These are phyloP conservation scores for Leptoxyphium fumago DNA, from an alignment of 2,329 filamentous ascomycete species.

Conservation along the genomic window DNA sequence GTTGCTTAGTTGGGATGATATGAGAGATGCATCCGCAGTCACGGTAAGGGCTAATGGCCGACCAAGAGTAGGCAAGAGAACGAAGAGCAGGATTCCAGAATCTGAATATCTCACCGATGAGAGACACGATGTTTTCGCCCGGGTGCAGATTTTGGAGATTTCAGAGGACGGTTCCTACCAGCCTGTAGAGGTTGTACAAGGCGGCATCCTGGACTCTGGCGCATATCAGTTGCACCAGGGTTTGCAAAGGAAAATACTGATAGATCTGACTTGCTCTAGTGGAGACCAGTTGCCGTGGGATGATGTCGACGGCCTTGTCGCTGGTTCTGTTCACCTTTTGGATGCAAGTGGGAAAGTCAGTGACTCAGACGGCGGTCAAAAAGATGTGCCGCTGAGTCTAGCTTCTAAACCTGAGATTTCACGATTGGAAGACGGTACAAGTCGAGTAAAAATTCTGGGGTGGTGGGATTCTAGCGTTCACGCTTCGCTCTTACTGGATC, in stretches of 20 bases:
- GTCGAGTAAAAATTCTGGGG: constrained; percentile 69
- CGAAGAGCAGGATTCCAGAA: constrained; percentile 63
- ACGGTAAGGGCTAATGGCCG: neutral
- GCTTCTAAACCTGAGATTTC: constrained; percentile 65
- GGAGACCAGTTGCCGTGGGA: constrained; percentile 82
- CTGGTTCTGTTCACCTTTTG: constrained; percentile 68
- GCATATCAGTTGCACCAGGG: constrained; percentile 94
- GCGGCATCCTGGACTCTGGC: constrained; percentile 67
- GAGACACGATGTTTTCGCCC: constrained; percentile 79
- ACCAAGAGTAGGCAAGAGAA: constrained; percentile 9
- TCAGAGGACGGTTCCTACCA: constrained; percentile 82
- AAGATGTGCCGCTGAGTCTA: constrained; percentile 64
- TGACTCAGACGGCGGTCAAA: constrained; percentile 50
- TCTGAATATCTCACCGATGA: constrained; percentile 89
- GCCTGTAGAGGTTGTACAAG: constrained; percentile 84
- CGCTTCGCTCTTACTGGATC: constrained; percentile 80
- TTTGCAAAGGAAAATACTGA: constrained; percentile 70
- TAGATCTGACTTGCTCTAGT: constrained; percentile 83
- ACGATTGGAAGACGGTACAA: constrained; percentile 79
- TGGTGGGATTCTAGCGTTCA: constrained; percentile 97
- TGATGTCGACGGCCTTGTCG: constrained; percentile 59
- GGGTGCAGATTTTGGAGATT: constrained; percentile 80
- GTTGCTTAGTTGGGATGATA: constrained; percentile 95
- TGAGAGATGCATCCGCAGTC: constrained; percentile 56
- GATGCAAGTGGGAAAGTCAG: constrained; percentile 76